Evolutionary conservation across 2,329 filamentous ascomycete species (phyloP).

Genomic region (Chrysosporium queenslandicum): DNA sequence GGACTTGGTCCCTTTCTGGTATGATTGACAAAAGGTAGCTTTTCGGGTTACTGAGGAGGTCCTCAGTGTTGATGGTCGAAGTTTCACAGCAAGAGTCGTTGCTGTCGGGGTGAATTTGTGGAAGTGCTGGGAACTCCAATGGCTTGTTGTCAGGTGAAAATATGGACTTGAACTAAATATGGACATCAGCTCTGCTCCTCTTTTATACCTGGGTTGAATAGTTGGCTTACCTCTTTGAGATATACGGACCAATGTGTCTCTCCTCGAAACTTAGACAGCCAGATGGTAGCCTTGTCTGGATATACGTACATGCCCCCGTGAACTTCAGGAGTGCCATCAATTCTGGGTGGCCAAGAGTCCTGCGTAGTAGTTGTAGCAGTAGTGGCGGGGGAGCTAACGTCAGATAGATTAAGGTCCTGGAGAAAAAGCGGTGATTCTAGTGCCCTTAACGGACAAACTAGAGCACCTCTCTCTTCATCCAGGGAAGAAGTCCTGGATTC

Average conservation of each 20-base stretch:
- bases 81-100: slow-evolving; percentile 1
- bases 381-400: not conserved
- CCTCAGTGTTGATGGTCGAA: slow-evolving; percentile 1
- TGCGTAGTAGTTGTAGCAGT: not conserved
- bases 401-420: not conserved
- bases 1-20: slow-evolving; percentile 24
- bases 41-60: slow-evolving; percentile 7
- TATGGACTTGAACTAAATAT: slow-evolving; percentile 12
- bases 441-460: not conserved
- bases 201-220: not conserved
- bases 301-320: slow-evolving; percentile 3
- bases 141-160: slow-evolving; percentile 13
- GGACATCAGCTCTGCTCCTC: not conserved
- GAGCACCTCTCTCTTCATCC: not conserved
- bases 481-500: not conserved
- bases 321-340: not conserved
- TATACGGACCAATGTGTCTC: slow-evolving; percentile 12
- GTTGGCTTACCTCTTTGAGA: slow-evolving; percentile 8
- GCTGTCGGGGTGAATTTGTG: not conserved
- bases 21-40: slow-evolving; percentile 13
- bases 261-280: slow-evolving; percentile 13
- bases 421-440: not conserved
- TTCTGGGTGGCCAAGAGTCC: not conserved
- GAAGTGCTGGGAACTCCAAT: slow-evolving; percentile 1
- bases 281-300: slow-evolving; percentile 7